phyloP scores from a whole-genome alignment of 495 filamentous ascomycete genomes.

The Neurospora pannonica region DNA sequence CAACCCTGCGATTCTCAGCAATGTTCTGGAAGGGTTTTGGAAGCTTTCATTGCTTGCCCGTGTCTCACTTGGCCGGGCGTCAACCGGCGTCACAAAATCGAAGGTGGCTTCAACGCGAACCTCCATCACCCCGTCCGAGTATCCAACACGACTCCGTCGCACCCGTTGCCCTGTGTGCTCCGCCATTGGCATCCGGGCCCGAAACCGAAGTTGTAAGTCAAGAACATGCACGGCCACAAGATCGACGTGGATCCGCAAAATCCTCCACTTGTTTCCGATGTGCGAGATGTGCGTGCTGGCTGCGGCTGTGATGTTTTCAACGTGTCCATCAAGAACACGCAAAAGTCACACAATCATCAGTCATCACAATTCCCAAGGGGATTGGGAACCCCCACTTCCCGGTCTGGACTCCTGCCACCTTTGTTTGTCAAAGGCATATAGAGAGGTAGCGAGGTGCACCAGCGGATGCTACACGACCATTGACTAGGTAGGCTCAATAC shows the following conservation, averaged over 20 bases:
- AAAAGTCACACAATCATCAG: not conserved
- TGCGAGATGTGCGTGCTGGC: not conserved
- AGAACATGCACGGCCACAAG: not conserved
- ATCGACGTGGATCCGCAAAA: not conserved
- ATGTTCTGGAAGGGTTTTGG: not conserved
- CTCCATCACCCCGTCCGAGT: not conserved
- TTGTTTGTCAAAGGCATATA: not conserved
- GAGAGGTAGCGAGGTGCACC: too few species aligned
- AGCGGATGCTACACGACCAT: not conserved
- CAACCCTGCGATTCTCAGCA: not conserved
- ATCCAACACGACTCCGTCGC: not conserved
- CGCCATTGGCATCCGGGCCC: not conserved
- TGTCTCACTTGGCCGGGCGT: not conserved
- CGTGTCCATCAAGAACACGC: not conserved
- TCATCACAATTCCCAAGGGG: not conserved
- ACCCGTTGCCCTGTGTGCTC: not conserved
- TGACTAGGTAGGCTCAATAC: not conserved
- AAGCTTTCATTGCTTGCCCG: not conserved
- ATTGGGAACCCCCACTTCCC: not conserved
- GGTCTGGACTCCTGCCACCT: not conserved
- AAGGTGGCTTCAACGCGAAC: not conserved
- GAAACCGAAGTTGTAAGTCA: not conserved
- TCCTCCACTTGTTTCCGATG: not conserved
- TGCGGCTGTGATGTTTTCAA: not conserved
- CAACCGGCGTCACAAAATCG: not conserved